Evolutionary conservation across 768 basidiomycete genomes (phyloP).

Genomic region (Serpula lacrymans): DNA sequence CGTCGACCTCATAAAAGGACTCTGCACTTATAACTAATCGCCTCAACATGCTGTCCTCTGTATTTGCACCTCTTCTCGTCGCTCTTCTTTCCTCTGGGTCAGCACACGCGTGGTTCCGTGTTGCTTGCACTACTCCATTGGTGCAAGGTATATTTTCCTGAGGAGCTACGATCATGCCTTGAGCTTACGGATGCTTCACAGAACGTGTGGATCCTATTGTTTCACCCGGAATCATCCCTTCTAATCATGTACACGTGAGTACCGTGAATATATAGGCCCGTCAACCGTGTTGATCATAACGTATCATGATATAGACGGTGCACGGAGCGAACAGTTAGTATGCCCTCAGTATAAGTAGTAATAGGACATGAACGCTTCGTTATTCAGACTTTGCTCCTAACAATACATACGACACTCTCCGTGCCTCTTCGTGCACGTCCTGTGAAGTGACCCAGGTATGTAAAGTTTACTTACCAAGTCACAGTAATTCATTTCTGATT

Average conservation of each 20-base stretch:
- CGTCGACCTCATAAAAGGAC: no score
- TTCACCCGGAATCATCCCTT: constrained; percentile 30
- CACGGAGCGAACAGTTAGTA: constrained; percentile 36
- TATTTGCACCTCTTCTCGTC: constrained; percentile 7
- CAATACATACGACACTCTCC: constrained; percentile 32
- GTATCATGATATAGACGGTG: constrained; percentile 27
- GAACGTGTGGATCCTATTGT: constrained; percentile 40
- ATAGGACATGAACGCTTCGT: no score
- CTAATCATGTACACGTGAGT: constrained; percentile 40
- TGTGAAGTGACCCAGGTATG: constrained; percentile 30
- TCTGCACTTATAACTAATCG: no score
- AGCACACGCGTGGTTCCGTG: constrained; percentile 38
- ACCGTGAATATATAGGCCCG: no score
- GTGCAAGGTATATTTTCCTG: constrained; percentile 33
- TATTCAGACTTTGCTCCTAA: constrained; percentile 31
- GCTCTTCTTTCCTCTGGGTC: constrained; percentile 13
- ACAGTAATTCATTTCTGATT: not conserved
- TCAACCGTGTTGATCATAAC: no score
- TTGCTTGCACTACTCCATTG: constrained; percentile 37
- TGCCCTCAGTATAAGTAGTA: no score
- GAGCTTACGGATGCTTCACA: constrained; percentile 6
- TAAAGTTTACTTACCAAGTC: not conserved
- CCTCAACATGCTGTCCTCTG: constrained; percentile 2
- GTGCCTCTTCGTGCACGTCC: constrained; percentile 35
- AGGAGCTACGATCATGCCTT: not conserved